Percentiles rank a stretch among this genome's conserved stretches.
phyloP scores from a whole-genome alignment of 2,329 filamentous ascomycete genomes.

The Aspergillus texensis region DNA sequence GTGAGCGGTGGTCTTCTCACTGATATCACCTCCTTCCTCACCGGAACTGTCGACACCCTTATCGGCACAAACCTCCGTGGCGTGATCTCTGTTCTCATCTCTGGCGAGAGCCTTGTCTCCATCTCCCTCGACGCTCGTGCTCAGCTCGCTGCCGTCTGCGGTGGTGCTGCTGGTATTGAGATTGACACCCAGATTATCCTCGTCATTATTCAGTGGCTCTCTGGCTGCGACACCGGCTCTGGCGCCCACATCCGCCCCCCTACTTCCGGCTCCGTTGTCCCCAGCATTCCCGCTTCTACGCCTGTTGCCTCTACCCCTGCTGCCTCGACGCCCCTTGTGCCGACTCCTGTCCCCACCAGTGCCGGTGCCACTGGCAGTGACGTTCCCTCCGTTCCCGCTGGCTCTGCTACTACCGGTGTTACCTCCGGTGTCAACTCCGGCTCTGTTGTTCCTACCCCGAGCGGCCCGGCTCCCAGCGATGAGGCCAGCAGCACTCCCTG shows the following conservation, averaged over 20 bases:
- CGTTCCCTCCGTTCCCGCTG: constrained; percentile 10
- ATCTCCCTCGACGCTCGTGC: constrained; percentile 37
- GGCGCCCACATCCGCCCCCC: constrained; percentile 20
- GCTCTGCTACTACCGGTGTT: constrained; percentile 17
- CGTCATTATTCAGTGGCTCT: constrained; percentile 49
- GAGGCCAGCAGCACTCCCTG: constrained; percentile 20
- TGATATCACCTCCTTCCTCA: constrained; percentile 35
- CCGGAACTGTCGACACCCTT: constrained; percentile 27
- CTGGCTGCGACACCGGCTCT: constrained; percentile 31
- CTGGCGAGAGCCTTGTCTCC: constrained; percentile 35
- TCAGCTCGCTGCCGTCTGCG: constrained; percentile 40
- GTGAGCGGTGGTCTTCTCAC: constrained; percentile 30
- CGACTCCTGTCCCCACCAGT: background rate
- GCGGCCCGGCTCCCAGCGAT: constrained; percentile 18
- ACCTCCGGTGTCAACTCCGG: constrained; percentile 24
- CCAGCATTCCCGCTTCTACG: constrained; percentile 15
- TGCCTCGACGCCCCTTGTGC: constrained; percentile 7
- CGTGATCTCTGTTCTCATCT: constrained; percentile 33
- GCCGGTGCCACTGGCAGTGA: background rate
- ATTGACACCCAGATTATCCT: constrained; percentile 56
- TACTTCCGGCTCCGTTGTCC: constrained; percentile 20
- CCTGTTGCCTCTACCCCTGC: constrained; percentile 10
- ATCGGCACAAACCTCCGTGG: constrained; percentile 36
- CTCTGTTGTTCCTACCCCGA: constrained; percentile 9
- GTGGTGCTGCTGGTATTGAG: constrained; percentile 48